phyloP scores from a whole-genome alignment of 129 eudicot species.

The Gnaphalium uliginosum region DNA sequence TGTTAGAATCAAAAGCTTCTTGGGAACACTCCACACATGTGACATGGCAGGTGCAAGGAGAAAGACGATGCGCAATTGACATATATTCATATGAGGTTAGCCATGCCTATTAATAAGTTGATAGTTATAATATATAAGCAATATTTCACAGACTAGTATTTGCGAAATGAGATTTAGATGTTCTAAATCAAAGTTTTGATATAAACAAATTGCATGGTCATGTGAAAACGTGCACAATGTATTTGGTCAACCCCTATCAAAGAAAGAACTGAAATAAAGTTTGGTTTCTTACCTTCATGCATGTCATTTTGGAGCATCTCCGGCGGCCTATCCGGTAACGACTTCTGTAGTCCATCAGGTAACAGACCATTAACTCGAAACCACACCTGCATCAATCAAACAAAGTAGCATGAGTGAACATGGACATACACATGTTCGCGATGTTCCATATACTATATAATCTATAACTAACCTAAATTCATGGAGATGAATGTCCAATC shows the following conservation, averaged over 20 bases:
- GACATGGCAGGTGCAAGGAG: neutral
- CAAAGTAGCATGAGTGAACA: conserved; percentile 34
- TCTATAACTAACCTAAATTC: conserved; percentile 93
- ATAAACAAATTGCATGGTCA: neutral
- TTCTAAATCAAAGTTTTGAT: neutral
- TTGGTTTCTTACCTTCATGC: conserved; percentile 56
- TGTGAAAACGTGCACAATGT: neutral
- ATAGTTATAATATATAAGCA: neutral
- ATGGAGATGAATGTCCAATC: conserved; percentile 94
- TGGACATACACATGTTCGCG: conserved; percentile 35
- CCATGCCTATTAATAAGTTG: neutral
- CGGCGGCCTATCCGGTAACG: conserved; percentile 90
- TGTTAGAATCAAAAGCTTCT: neutral
- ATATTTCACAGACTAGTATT: neutral
- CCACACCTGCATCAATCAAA: conserved; percentile 74
- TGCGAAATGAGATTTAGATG: neutral
- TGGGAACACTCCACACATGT: neutral
- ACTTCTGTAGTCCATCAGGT: conserved; percentile 80
- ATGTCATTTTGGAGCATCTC: conserved; percentile 60
- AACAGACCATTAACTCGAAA: conserved; percentile 86
- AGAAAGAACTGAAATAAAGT: neutral
- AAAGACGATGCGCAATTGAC: neutral
- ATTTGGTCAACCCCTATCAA: conserved; percentile 5
- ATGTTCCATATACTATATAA: conserved; percentile 49
- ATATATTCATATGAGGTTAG: neutral